Evolutionary conservation across 768 basidiomycete genomes (phyloP).

Genomic region (Suillus sp.): DNA sequence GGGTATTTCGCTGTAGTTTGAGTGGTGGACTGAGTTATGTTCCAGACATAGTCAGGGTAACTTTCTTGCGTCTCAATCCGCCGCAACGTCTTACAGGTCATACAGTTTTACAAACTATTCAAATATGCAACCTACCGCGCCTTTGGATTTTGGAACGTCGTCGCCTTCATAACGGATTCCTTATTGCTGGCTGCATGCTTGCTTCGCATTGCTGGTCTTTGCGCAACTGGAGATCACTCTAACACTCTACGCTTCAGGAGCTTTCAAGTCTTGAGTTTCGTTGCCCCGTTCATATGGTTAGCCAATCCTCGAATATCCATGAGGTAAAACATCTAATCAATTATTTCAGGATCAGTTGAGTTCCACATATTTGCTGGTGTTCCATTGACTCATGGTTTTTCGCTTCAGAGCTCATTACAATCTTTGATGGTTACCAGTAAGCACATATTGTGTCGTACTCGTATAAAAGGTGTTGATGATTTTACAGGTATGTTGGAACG

Average conservation of each 20-base stretch:
- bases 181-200: slow-evolving; percentile 74
- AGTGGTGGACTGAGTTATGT: slow-evolving; percentile 44
- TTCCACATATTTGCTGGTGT: slow-evolving; percentile 13
- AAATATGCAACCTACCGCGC: slow-evolving; percentile 80
- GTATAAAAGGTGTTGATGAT: slow-evolving; percentile 3
- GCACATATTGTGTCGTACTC: slow-evolving; percentile 18
- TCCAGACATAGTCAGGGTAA: slow-evolving; percentile 29
- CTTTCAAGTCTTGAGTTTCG: slow-evolving; percentile 89
- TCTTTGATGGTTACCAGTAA: slow-evolving; percentile 82
- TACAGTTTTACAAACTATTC: slow-evolving; percentile 69
- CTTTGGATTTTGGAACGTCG: slow-evolving; percentile 75
- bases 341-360: slow-evolving; percentile 75
- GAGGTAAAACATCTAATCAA: slow-evolving; percentile 3
- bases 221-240: slow-evolving; percentile 36
- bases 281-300: slow-evolving; percentile 85
- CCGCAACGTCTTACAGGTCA: slow-evolving; percentile 1
- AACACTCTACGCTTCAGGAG: slow-evolving; percentile 56
- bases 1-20: slow-evolving; percentile 33
- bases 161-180: slow-evolving; percentile 71
- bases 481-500: slow-evolving; percentile 75
- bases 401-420: slow-evolving; percentile 66
- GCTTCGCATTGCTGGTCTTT: slow-evolving; percentile 65
- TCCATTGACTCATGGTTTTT: slow-evolving; percentile 7
- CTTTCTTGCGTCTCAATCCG: not conserved
- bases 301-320: slow-evolving; percentile 25